Evolutionary conservation across 441 rosid genomes (phyloP), one percentile per base, ranked within the genome.

Genomic region (Gossypium schwendimanii): DNA sequence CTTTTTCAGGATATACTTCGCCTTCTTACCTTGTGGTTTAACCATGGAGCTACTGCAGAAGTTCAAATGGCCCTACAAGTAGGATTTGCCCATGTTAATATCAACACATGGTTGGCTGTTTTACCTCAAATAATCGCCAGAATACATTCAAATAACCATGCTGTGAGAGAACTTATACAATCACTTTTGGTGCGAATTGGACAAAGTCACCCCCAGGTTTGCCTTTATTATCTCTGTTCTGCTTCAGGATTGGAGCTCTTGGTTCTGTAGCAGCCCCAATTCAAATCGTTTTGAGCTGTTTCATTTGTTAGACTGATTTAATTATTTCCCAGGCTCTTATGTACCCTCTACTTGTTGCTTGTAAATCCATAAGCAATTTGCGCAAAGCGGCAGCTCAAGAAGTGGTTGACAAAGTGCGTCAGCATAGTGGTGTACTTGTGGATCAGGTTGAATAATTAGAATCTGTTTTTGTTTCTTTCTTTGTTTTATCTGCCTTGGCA

Each of bases 111-210:
- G 99, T 90, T 96, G 76, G 98, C 87, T 76, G 98, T 96, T 79
- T 84, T 96, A 72, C 98, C 99, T 36, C 99, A 96, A 83, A 94
- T 94, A 87, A 96, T 96, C 81, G 99, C 99, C 78, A 88, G 99
- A 86, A 94, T 96, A 80, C 99, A 96, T 86, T 96, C 97, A 75
- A 96, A 96, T 80, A 92, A 89, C 78, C 93, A 82, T 77, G 95
- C 98, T 75, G 95, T 96, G 75, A 87, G 99, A 81, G 98, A 89
- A 80, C 81, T 96, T 68, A 94, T 96, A 81, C 98, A 91, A 80
- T 87, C 95, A 24, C 98, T 96, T 81, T 81, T 96, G 80, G 93
- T 96, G 77, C 92, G 98, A 80, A 96, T 96, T 78, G 99, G 99
- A 55, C 93, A 87, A 83, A 85, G 70, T 73, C 98, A 96, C 84